Evolutionary conservation across 2,329 filamentous ascomycete genomes (phyloP).

Genomic region (Tolypocladium album): DNA sequence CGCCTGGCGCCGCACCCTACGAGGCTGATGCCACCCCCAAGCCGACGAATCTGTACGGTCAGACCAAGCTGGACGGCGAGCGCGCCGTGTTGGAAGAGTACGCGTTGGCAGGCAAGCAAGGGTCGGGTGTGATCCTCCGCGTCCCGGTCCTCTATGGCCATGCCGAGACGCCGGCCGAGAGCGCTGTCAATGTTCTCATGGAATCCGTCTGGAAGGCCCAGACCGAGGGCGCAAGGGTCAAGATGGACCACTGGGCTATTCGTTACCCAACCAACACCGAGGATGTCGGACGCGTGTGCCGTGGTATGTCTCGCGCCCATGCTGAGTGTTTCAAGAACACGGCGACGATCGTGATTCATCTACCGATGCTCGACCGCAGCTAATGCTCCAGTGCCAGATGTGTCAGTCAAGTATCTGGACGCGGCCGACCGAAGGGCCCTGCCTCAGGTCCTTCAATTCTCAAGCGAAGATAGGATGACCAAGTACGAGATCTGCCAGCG

Average conservation of each 20-base stretch:
- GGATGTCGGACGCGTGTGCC: conserved; percentile 70
- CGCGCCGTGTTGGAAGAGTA: conserved; percentile 55
- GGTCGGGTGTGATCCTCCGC: conserved; percentile 58
- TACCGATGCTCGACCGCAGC: neutral
- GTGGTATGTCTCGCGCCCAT: conserved; percentile 34
- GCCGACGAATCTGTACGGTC: conserved; percentile 67
- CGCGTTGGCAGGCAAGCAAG: conserved; percentile 32
- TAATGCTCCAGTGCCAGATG: conserved; percentile 34
- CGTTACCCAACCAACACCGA: conserved; percentile 84
- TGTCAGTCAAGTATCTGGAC: conserved; percentile 57
- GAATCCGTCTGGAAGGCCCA: conserved; percentile 67
- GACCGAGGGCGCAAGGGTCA: conserved; percentile 47
- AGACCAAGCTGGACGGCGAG: conserved; percentile 52
- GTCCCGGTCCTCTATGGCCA: conserved; percentile 79
- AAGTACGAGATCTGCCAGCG: conserved; percentile 81
- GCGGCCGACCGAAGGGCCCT: conserved; percentile 39
- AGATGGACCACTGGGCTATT: conserved; percentile 79
- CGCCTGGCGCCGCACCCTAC: conserved; percentile 75
- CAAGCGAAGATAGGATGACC: conserved; percentile 74
- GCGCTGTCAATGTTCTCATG: conserved; percentile 73
- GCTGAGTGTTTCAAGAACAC: neutral
- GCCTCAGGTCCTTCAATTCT: conserved; percentile 71
- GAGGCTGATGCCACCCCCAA: conserved; percentile 48
- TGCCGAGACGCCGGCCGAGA: conserved; percentile 61
- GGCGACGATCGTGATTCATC: neutral